Base-by-base conservation (phyloP, 805 yeast genomes). In the Schwanniomyces yamadae region DNA sequence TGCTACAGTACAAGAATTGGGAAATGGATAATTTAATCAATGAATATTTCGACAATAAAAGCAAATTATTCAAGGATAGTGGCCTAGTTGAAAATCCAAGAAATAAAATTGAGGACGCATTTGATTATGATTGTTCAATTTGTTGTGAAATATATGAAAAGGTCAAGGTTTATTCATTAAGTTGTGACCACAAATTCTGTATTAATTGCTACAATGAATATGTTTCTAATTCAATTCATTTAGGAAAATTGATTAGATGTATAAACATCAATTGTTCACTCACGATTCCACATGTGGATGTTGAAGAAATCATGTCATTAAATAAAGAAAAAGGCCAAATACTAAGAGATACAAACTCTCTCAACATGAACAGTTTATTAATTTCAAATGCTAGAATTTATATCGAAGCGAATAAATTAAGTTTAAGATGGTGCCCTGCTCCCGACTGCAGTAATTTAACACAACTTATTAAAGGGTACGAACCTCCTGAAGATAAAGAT, bases 401-500 rank as follows among this genome's bases (percentile, higher is more conserved):
- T 49, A 73, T 82, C n/a, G 73, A 73, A 14, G 33, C 48, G 11
- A 67, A 73, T 31, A 71, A 75, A 39, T 56, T 64, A 29, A 69
- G 68, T 30, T 78, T 71, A 48, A 76, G 74, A 45, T 82, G 88
- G 84, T 90, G 98, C 57, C 96, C 96, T 0, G 82, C 84, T 1
- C 82, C 90, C 0, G 95, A 84, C 52, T 85, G 96, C 55, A 67
- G 71, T 28, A 62, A 72, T 29, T 70, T 86, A 16, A 71, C 87
- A n/a, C 64, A 66, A 39, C 29, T 55, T 9, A 23, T 51, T 3
- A 39, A 39, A 3, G 46, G 26, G 5, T 17, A 34, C 16, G 39
- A 33, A 3, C 16, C 25, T 4, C 24, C 44, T 20, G 34, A 23
- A 5, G 40, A 34, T 14, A 36, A 29, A n/a, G 42, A 25, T 17